Base-by-base conservation (phyloP, 257 asterid genomes). In the Solanum chaucha region DNA sequence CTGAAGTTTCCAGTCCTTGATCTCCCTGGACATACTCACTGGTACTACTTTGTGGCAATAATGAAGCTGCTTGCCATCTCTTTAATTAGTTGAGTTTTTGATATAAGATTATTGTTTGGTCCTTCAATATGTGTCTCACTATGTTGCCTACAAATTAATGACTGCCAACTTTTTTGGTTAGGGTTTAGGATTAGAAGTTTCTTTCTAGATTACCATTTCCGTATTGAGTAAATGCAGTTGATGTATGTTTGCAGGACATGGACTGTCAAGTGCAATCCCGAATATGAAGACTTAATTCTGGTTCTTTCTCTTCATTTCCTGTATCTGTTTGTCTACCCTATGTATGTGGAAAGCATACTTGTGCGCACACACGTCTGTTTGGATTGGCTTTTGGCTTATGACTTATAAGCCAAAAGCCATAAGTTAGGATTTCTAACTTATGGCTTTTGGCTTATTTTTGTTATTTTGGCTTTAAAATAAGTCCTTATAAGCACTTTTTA, bases 1-100 rank as follows among this genome's bases (percentile, higher is more conserved):
- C 91, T 93, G 87, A 95, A 92, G 64, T 85, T 89, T 89, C 99
- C 99, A 34, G 92, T 95, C 86, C 87, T 94, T 67, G 98, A 96
- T 88, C 98, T 97, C 87, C 99, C 98, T 82, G 99, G 99, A 85
- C 99, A 97, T 90, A 93, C 98, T 82, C 99, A 97, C 92, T 97
- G 99, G 99, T 96, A 95, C 86, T 40, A n/a, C 32, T 86, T 86
- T 82, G 55, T 51, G 38, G 73, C 85, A 12, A 70, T 30, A 20
- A 82, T 68, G 73, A 82, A 34, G 59, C 80, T 41, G 83, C n/a
- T 75, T 38, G 46, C 72, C 34, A 13, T 71, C 24, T 51, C 48
- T 59, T 77, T 82, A 38, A 72, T 78, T 85, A 58, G 85, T 88
- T 71, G 67, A 67, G 14, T 78, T 86, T 32, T 90, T 78, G 14